Percentiles rank a stretch among this genome's conserved stretches.
Conservation (phyloP, 345 rosid genomes). For the Lagerstroemia speciosa region DNA sequence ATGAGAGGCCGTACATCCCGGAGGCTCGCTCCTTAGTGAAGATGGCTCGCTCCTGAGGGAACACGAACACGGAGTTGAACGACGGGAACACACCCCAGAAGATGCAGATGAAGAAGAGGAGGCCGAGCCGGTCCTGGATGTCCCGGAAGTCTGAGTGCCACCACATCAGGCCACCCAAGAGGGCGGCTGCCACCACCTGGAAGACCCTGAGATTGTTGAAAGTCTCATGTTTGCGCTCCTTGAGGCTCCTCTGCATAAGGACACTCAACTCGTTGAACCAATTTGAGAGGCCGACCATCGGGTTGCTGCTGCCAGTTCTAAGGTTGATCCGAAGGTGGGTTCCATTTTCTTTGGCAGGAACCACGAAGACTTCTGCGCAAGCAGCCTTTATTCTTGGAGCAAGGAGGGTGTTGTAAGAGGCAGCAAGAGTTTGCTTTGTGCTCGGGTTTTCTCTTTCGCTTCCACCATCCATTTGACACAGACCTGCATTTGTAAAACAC, state of each 20-base stretch:
- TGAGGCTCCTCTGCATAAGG: constrained; percentile 73
- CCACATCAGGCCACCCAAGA: constrained; percentile 78
- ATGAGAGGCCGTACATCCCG: constrained; percentile 83
- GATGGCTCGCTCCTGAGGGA: constrained; percentile 84
- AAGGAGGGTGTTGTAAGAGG: constrained; percentile 44
- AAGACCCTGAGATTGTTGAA: constrained; percentile 60
- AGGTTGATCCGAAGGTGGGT: constrained; percentile 11
- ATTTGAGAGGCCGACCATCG: constrained; percentile 11
- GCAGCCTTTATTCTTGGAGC: constrained; percentile 57
- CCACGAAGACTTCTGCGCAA: constrained; percentile 23
- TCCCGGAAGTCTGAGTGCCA: constrained; percentile 75
- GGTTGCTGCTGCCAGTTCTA: constrained; percentile 7
- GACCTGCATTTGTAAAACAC: constrained; percentile 41
- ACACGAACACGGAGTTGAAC: constrained; percentile 67
- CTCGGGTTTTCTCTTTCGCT: constrained; percentile 63
- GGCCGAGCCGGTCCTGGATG: constrained; percentile 76
- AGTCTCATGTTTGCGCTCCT: constrained; percentile 76
- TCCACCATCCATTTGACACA: constrained; percentile 38
- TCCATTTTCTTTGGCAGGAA: constrained; percentile 16
- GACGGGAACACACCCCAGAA: constrained; percentile 97
- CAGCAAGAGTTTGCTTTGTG: constrained; percentile 41
- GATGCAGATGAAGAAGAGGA: constrained; percentile 73
- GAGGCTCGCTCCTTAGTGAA: constrained; percentile 70
- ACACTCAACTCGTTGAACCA: constrained; percentile 76
- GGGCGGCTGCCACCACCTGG: constrained; percentile 65